Evolutionary conservation across 2,329 filamentous ascomycete genomes (phyloP), one percentile per base, ranked within the genome.

Genomic region (Rutstroemia sp.): DNA sequence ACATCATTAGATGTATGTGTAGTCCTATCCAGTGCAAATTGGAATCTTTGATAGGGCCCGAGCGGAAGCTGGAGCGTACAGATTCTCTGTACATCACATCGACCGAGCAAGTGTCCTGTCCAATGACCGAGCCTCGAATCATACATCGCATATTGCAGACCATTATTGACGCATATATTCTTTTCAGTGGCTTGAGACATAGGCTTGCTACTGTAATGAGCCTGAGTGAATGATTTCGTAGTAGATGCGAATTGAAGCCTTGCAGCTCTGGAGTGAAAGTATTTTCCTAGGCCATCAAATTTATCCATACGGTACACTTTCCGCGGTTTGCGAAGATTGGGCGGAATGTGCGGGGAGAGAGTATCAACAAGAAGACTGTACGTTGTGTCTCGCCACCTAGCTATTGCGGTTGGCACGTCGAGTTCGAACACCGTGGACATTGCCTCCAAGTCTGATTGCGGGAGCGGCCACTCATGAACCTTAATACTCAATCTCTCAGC

Each of bases 381-480:
- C 0, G 76, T 79, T 1, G 65, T 59, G 56, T 82, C 75, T 16
- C 81, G 70, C 81, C 81, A 84, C 1, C 61, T 48, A 0, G 63
- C 63, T 37, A 80, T 76, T 0, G 63, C 27, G 0, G 21, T 4
- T 0, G 80, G 80, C 0, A 73, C 59, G 0, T 61, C 51, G 0
- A 84, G 67, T 59, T 84, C 81, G 50, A 84, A 84, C 0, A 84
- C 70, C 0, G 73, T 71, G 0, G 77, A 70, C 56, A 78, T 75
- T 0, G 72, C 71, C 10, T 71, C 27, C 23, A 23, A 12, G 21
- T 9, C n/a, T 52, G 41, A 14, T 21, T n/a, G 1, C 30, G 80
- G 75, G 0, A 85, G 68, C 0, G 82, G 81, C 79, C 79, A 83
- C 62, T 86, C 82, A 60, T 81, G 71, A 8, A 80, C 64, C 0